Conservation (phyloP, 139 green algal genomes). For the Picochlorum sp. region DNA sequence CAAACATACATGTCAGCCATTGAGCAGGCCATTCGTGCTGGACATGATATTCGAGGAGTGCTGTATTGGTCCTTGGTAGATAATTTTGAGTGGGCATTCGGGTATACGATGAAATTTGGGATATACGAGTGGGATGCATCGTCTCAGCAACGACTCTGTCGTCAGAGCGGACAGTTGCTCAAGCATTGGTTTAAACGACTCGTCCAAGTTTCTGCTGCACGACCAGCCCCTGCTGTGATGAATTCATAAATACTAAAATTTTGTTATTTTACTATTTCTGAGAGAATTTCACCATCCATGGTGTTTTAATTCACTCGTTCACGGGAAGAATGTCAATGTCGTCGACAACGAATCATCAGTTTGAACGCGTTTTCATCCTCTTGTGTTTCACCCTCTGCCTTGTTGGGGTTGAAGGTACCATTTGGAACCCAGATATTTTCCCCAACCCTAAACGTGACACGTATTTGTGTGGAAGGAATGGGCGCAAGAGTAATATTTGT, state of each 20-base stretch:
- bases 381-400: neutral
- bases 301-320: no score
- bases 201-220: no score
- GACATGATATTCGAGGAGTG: slow-evolving; percentile 35
- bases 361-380: neutral
- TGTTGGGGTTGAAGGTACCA: neutral
- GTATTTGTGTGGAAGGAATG: slow-evolving; percentile 12
- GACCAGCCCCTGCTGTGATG: no score
- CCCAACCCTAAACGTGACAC: slow-evolving; percentile 20
- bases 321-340: no score
- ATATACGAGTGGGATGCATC: slow-evolving; percentile 24
- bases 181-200: slow-evolving; percentile 15
- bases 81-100: slow-evolving; percentile 60
- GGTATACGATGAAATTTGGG: slow-evolving; percentile 50
- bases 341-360: no score
- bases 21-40: slow-evolving; percentile 10
- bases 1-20: slow-evolving; percentile 36
- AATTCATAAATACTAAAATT: no score
- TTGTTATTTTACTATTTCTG: no score
- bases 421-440: slow-evolving; percentile 21
- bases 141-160: slow-evolving; percentile 9
- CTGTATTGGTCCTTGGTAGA: slow-evolving; percentile 62
- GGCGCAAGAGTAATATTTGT: slow-evolving; percentile 31
- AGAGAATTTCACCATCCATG: no score
- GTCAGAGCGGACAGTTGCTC: slow-evolving; percentile 13